phyloP scores from a whole-genome alignment of 345 rosid species.

The Angophora floribunda region DNA sequence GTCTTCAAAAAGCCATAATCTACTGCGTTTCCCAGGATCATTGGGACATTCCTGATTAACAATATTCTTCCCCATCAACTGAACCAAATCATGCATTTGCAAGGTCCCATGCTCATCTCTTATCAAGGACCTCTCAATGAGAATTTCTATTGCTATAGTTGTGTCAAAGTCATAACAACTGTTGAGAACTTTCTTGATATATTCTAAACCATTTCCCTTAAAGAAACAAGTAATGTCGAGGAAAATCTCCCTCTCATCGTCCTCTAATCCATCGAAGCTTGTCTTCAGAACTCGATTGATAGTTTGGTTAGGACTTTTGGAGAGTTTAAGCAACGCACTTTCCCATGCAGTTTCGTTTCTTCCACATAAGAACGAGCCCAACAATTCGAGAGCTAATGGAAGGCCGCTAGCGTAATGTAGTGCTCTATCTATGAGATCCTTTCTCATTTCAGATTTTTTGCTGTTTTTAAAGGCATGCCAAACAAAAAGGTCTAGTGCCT shows the following conservation, averaged over 20 bases:
- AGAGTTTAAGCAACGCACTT: neutral
- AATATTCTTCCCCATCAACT: too few species aligned
- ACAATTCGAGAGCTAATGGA: neutral
- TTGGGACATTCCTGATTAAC: rapidly evolving
- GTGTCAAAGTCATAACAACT: rapidly evolving
- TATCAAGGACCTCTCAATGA: too few species aligned
- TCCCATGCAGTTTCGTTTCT: neutral
- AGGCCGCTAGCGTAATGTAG: too few species aligned
- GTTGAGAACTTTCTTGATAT: rapidly evolving
- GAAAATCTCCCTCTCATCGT: neutral
- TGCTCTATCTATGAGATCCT: too few species aligned
- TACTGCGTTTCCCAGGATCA: too few species aligned
- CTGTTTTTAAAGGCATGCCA: too few species aligned
- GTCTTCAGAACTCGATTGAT: rapidly evolving
- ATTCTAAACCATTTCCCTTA: rapidly evolving
- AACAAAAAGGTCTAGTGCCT: too few species aligned
- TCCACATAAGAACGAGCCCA: neutral
- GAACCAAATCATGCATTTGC: too few species aligned
- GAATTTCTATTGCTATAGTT: rapidly evolving
- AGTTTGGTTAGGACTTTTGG: neutral
- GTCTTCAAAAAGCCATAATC: too few species aligned
- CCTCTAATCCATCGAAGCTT: rapidly evolving
- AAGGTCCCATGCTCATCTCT: too few species aligned
- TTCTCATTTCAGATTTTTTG: too few species aligned
- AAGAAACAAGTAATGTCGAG: neutral